These are phyloP conservation scores for Psilocybe tampanensis DNA, from an alignment of 768 basidiomycete species.

Conservation along the genomic window DNA sequence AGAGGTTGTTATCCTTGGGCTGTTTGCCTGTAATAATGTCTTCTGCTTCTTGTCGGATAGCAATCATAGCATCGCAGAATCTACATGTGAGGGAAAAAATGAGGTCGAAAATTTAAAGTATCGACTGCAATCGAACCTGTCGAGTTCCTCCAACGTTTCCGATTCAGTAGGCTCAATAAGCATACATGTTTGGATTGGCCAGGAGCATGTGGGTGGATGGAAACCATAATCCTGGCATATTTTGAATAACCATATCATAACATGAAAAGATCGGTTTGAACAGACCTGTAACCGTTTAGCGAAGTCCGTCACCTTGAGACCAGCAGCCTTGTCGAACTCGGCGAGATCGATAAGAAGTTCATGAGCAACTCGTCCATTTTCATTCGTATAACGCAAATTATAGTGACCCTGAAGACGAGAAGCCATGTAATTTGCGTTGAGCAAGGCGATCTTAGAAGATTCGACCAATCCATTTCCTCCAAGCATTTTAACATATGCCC, in stretches of 20 bases:
- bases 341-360: slow-evolving; percentile 94
- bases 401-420: slow-evolving; percentile 84
- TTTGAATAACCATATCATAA: neutral
- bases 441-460: slow-evolving; percentile 83
- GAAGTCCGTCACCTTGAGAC: slow-evolving; percentile 93
- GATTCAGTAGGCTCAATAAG: slow-evolving; percentile 98
- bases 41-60: slow-evolving; percentile 89
- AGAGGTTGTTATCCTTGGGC: slow-evolving; percentile 86
- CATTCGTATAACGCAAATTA: slow-evolving; percentile 86
- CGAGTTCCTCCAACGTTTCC: slow-evolving; percentile 90
- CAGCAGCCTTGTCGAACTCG: slow-evolving; percentile 90
- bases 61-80: slow-evolving; percentile 99
- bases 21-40: slow-evolving; percentile 87
- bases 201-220: slow-evolving; percentile 97
- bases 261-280: neutral
- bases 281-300: slow-evolving; percentile 90
- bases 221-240: slow-evolving; percentile 78
- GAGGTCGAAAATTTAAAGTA: neutral
- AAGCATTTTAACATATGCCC: slow-evolving; percentile 99
- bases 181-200: slow-evolving; percentile 98
- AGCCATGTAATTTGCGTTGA: slow-evolving; percentile 98
- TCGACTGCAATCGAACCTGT: slow-evolving; percentile 49
- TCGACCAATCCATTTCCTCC: slow-evolving; percentile 88
- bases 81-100: slow-evolving; percentile 39
- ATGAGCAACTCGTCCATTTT: slow-evolving; percentile 91